Conservation (phyloP, 768 basidiomycete genomes). For the Hortiboletus flavorubellus region DNA sequence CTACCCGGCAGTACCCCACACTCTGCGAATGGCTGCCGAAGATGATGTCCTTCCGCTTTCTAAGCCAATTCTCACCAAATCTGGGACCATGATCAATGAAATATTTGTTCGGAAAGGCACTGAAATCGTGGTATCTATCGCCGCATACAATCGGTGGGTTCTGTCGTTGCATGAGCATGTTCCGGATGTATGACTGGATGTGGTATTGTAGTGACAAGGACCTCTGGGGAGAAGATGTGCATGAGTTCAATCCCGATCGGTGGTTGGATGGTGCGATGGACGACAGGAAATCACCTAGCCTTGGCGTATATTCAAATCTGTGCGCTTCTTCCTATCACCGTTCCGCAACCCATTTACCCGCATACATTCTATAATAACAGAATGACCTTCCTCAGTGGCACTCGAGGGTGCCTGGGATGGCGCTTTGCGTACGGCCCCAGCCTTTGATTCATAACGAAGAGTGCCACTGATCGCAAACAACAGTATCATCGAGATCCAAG, state of each 20-base stretch:
- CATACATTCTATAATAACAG: neutral
- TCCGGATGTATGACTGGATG: neutral
- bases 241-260: slow-evolving; percentile 17
- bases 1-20: slow-evolving; percentile 47
- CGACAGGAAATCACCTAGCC: slow-evolving; percentile 3
- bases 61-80: slow-evolving; percentile 43
- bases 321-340: neutral
- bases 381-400: slow-evolving; percentile 17
- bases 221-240: slow-evolving; percentile 28
- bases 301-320: slow-evolving; percentile 18
- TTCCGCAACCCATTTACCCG: neutral
- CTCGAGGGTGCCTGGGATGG: slow-evolving; percentile 25
- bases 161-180: neutral
- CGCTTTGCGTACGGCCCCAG: slow-evolving; percentile 23
- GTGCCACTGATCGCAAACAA: neutral
- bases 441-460: neutral
- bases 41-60: slow-evolving; percentile 61
- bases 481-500: slow-evolving; percentile 49
- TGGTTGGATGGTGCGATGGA: slow-evolving; percentile 1
- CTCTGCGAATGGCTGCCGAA: slow-evolving; percentile 44
- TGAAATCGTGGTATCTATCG: slow-evolving; percentile 46
- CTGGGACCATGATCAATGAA: slow-evolving; percentile 41
- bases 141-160: slow-evolving; percentile 54
- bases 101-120: slow-evolving; percentile 49
- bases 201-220: slow-evolving; percentile 10